These are phyloP conservation scores for Russula lepida DNA, from an alignment of 768 basidiomycete species.

Conservation along the genomic window DNA sequence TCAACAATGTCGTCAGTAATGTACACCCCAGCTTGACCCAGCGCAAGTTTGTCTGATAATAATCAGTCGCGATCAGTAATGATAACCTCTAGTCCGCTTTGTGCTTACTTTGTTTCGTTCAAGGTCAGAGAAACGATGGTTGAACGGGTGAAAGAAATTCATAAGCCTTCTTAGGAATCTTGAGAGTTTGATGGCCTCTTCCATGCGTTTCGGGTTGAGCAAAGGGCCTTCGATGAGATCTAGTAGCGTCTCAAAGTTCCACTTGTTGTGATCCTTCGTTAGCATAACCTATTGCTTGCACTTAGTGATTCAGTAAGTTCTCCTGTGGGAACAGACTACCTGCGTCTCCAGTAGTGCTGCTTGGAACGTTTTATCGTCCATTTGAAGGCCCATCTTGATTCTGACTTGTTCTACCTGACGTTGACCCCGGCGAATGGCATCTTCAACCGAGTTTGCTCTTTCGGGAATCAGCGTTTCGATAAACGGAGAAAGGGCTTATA, in stretches of 20 bases:
- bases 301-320: not conserved
- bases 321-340: constrained; percentile 32
- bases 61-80: not conserved
- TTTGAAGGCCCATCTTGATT: constrained; percentile 83
- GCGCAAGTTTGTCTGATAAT: constrained; percentile 55
- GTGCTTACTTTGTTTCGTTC: constrained; percentile 49
- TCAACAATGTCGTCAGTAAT: constrained; percentile 73
- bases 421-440: constrained; percentile 79
- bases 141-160: constrained; percentile 89
- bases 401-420: constrained; percentile 86
- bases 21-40: constrained; percentile 86
- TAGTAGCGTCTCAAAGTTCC: constrained; percentile 85
- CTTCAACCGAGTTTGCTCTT: constrained; percentile 77
- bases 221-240: constrained; percentile 90
- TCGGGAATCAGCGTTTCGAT: not conserved
- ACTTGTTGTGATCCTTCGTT: constrained; percentile 82
- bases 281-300: constrained; percentile 57
- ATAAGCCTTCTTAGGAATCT: constrained; percentile 87
- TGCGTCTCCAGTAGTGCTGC: constrained; percentile 78
- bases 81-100: not conserved
- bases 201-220: constrained; percentile 82
- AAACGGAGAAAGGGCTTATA: not conserved
- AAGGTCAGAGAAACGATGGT: constrained; percentile 79
- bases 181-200: constrained; percentile 88
- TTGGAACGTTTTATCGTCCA: constrained; percentile 93